phyloP scores from a whole-genome alignment of 768 basidiomycete species.

The Nidularia pulvinata region DNA sequence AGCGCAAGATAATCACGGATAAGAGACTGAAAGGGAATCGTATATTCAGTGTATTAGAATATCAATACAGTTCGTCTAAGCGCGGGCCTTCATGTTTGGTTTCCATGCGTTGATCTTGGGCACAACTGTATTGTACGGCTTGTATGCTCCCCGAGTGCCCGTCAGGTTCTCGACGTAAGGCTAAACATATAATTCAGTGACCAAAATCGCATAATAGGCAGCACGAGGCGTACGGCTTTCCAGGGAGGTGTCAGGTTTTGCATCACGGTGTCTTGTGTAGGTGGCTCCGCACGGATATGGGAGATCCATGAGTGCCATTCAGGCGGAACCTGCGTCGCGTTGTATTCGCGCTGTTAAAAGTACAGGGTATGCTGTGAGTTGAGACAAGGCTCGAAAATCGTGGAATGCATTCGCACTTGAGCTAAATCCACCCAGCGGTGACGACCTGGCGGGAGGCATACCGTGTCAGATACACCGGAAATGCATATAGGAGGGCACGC shows the following conservation, averaged over 20 bases:
- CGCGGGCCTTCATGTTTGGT: conserved; percentile 63
- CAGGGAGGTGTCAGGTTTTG: conserved; percentile 72
- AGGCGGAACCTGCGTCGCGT: conserved; percentile 92
- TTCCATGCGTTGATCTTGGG: conserved; percentile 88
- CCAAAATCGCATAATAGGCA: background rate
- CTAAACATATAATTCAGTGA: conserved; percentile 33
- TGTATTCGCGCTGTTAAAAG: conserved; percentile 66
- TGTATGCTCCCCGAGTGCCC: conserved; percentile 90
- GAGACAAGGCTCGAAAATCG: background rate
- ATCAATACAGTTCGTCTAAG: conserved; percentile 16
- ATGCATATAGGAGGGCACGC: conserved; percentile 11
- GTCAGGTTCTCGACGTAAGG: conserved; percentile 89
- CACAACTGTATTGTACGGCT: conserved; percentile 82
- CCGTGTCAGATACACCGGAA: background rate
- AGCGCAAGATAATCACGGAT: conserved; percentile 8
- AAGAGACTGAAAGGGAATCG: conserved; percentile 1
- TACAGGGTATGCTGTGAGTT: background rate
- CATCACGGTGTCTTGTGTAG: conserved; percentile 72
- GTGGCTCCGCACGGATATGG: conserved; percentile 86
- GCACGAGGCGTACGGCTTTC: conserved; percentile 64
- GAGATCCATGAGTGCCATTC: conserved; percentile 98
- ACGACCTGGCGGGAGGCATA: conserved; percentile 55
- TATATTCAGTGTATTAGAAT: background rate
- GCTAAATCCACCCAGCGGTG: conserved; percentile 97
- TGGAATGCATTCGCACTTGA: conserved; percentile 50